Evolutionary conservation across 129 eudicot species (phyloP).

Genomic region (Ambrosia artemisiifolia): DNA sequence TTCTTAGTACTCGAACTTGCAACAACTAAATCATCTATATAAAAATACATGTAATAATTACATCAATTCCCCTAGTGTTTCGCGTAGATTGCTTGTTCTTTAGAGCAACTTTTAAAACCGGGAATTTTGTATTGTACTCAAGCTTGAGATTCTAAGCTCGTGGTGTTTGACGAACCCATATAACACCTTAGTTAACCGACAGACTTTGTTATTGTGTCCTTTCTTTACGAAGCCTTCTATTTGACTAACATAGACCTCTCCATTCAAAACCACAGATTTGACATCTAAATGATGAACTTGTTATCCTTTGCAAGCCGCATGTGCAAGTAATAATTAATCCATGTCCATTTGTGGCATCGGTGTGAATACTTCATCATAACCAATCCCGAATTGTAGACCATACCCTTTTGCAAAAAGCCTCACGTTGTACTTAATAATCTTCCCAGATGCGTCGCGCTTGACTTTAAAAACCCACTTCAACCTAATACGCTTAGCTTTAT

Average conservation of each 20-base stretch:
- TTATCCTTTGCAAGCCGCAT: too few species aligned
- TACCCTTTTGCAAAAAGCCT: too few species aligned
- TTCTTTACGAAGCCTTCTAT: too few species aligned
- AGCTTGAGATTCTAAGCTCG: not conserved
- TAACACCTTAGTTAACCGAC: not conserved
- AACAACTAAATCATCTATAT: not conserved
- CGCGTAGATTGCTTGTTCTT: not conserved
- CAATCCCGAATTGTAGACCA: not conserved
- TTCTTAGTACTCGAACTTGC: not conserved
- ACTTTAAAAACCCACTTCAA: not conserved
- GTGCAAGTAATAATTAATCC: too few species aligned
- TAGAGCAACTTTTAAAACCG: not conserved
- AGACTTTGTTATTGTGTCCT: too few species aligned
- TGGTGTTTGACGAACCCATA: not conserved
- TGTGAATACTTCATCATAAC: too few species aligned
- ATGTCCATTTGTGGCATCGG: too few species aligned
- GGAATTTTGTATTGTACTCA: not conserved
- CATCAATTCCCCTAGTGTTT: not conserved
- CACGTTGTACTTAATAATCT: too few species aligned
- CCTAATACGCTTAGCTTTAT: not conserved
- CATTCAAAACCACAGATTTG: too few species aligned
- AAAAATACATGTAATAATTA: not conserved
- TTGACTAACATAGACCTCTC: too few species aligned
- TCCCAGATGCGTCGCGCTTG: not conserved
- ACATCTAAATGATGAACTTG: too few species aligned